Percentiles rank a stretch among this genome's conserved stretches.
Conservation (phyloP, 2,329 filamentous ascomycete species). For the Trichoderma harzianum region DNA sequence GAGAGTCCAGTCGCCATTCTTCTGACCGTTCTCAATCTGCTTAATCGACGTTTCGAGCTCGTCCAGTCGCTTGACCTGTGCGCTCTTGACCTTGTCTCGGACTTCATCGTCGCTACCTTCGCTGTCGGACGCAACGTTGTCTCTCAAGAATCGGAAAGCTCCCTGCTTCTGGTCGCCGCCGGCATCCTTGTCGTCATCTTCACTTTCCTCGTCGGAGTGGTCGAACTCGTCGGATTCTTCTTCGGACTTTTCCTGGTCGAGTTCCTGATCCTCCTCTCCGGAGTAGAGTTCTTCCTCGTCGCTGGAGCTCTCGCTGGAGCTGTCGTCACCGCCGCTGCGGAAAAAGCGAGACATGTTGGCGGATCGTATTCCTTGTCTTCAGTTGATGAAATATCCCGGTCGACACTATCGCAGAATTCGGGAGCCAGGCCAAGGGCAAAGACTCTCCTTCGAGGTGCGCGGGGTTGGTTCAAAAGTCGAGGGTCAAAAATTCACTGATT, state of each 20-base stretch:
- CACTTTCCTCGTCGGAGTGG: slow-evolving; percentile 48
- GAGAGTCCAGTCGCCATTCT: slow-evolving; percentile 96
- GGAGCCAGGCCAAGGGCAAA: slow-evolving; percentile 12
- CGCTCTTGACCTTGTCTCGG: slow-evolving; percentile 86
- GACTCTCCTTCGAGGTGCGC: slow-evolving; percentile 28
- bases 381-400: neutral
- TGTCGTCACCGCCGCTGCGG: slow-evolving; percentile 84
- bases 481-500: slow-evolving; percentile 40
- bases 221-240: slow-evolving; percentile 41
- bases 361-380: slow-evolving; percentile 22
- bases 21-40: slow-evolving; percentile 92
- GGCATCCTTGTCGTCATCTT: slow-evolving; percentile 58
- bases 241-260: slow-evolving; percentile 33
- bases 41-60: slow-evolving; percentile 88
- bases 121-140: slow-evolving; percentile 67
- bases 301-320: slow-evolving; percentile 91
- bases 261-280: slow-evolving; percentile 43
- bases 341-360: slow-evolving; percentile 93
- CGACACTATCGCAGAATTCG: slow-evolving; percentile 21
- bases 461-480: slow-evolving; percentile 36
- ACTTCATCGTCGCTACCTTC: slow-evolving; percentile 86
- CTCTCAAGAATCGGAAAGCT: slow-evolving; percentile 78
- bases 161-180: slow-evolving; percentile 62
- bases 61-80: slow-evolving; percentile 94
- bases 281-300: slow-evolving; percentile 87